Base-by-base conservation (phyloP, 257 asterid genomes). In the Hygrophila difformis region DNA sequence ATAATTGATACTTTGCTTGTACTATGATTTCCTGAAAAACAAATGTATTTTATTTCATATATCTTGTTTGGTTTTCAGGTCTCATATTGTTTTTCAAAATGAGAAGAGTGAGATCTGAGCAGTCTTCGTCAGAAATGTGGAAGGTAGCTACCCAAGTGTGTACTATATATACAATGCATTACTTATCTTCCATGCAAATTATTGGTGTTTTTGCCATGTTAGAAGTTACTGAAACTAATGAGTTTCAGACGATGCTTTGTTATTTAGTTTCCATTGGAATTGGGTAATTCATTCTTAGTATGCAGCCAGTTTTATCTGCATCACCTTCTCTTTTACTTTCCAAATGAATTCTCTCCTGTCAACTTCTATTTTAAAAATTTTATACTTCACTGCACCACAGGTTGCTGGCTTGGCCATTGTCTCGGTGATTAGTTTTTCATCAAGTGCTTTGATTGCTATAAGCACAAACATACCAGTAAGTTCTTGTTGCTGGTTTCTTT, bases 41-140 rank as follows among this genome's bases (percentile, higher is more conserved):
- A 33, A 5, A 12, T 10, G 3, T 33, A 33, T 33, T 33, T 24
- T 33, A 12, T 9, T 6, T 9, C 12, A 33, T 33, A 4, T 10
- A 1, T 0, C 12, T 4, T 33, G 2, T 61, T 46, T 39, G 21
- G 53, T 41, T 41, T 33, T 2, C 82, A 89, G 98, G 98, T 48
- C 73, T 78, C 43, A 47, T 78, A 18, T 57, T 89, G 65, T 85
- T 79, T 80, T 59, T 79, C 77, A 89, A 86, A 78, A 89, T 85
- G 98, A 79, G 70, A 63, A 79, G 78, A 74, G 94, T 89, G 69
- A 86, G 88, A 72, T 86, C 96, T 36, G 98, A 89, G 55, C 79
- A 67, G 54, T 82, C 81, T 57, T 70, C 88, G 6, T 77, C 78
- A 42, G 98, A 89, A 55, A 80, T 61, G 74, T 62, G 94, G 94